phyloP scores from a whole-genome alignment of 768 basidiomycete species.

The Chalciporus chontae region DNA sequence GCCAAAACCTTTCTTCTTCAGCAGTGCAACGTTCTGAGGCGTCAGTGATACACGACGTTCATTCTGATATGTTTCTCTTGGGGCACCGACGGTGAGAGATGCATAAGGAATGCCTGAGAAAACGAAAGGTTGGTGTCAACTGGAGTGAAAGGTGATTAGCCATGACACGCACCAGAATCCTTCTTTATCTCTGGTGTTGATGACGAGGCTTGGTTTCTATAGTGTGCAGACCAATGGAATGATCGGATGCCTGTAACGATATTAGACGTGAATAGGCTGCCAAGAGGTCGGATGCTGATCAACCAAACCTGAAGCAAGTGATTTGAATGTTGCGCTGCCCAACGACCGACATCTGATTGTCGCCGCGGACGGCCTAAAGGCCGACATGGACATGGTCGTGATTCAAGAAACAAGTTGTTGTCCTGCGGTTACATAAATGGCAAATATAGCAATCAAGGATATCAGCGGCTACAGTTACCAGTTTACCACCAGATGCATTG shows the following conservation, averaged over 20 bases:
- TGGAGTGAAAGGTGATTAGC: not conserved
- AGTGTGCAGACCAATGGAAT: conserved; percentile 29
- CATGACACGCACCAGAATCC: conserved; percentile 24
- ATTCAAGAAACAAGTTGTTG: conserved; percentile 25
- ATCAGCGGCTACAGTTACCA: too few relatives aligned
- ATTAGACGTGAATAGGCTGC: conserved; percentile 1
- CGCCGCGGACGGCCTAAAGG: conserved; percentile 26
- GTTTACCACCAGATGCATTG: too few relatives aligned
- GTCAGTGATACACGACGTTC: conserved; percentile 82
- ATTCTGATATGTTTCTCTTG: conserved; percentile 70
- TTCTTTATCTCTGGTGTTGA: conserved; percentile 15
- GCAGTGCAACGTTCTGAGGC: conserved; percentile 68
- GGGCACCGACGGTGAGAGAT: conserved; percentile 70
- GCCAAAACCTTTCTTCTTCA: conserved; percentile 81
- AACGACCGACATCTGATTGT: conserved; percentile 22
- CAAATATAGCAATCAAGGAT: too few relatives aligned
- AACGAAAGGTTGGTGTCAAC: not conserved
- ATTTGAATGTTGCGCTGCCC: conserved; percentile 14
- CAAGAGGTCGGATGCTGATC: not conserved
- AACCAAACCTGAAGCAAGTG: conserved; percentile 23
- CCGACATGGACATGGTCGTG: conserved; percentile 30
- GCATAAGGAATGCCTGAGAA: conserved; percentile 61
- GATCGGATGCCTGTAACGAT: conserved; percentile 27
- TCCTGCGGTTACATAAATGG: too few relatives aligned
- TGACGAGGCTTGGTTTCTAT: conserved; percentile 17